These are phyloP conservation scores for Mycena rebaudengoi DNA, from an alignment of 768 basidiomycete genomes.

Conservation along the genomic window DNA sequence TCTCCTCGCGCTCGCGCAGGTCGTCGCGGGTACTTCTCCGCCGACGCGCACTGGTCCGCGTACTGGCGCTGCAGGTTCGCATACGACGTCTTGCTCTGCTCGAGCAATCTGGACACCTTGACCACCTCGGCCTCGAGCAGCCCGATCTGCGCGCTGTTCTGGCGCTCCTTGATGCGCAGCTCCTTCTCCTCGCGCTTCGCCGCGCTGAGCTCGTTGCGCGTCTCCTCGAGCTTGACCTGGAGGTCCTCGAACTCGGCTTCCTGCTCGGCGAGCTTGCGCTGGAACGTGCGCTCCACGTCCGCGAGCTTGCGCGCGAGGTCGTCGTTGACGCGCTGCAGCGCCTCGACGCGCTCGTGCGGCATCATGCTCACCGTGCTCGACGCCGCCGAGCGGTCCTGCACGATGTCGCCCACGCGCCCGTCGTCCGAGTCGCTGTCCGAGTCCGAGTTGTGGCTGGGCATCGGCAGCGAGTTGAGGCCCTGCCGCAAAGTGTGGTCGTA, in stretches of 20 bases:
- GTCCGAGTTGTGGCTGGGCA: constrained; percentile 61
- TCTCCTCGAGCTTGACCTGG: constrained; percentile 79
- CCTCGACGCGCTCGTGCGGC: constrained; percentile 76
- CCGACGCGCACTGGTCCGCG: constrained; percentile 83
- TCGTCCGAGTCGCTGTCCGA: constrained; percentile 66
- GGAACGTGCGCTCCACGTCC: constrained; percentile 76
- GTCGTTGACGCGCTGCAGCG: constrained; percentile 73
- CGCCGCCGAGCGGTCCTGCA: constrained; percentile 56
- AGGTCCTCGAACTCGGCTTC: constrained; percentile 87
- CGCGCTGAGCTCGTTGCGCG: constrained; percentile 75
- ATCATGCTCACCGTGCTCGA: constrained; percentile 72
- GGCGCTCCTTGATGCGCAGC: constrained; percentile 83
- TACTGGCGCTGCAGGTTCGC: constrained; percentile 86
- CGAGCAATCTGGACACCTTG: constrained; percentile 77
- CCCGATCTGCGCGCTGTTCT: constrained; percentile 70
- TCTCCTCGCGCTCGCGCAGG: constrained; percentile 78
- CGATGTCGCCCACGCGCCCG: constrained; percentile 59
- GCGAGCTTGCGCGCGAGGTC: constrained; percentile 80
- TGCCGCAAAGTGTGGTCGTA: constrained; percentile 53
- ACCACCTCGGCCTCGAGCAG: constrained; percentile 82
- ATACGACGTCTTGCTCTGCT: constrained; percentile 76
- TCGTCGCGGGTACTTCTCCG: constrained; percentile 82
- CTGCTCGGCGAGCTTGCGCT: constrained; percentile 75
- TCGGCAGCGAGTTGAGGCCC: constrained; percentile 57
- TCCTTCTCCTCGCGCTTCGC: constrained; percentile 95